Percentiles rank a stretch among this genome's conserved stretches.
Conservation (phyloP, 805 yeast genomes). For the Komagataella kurtzmanii region DNA sequence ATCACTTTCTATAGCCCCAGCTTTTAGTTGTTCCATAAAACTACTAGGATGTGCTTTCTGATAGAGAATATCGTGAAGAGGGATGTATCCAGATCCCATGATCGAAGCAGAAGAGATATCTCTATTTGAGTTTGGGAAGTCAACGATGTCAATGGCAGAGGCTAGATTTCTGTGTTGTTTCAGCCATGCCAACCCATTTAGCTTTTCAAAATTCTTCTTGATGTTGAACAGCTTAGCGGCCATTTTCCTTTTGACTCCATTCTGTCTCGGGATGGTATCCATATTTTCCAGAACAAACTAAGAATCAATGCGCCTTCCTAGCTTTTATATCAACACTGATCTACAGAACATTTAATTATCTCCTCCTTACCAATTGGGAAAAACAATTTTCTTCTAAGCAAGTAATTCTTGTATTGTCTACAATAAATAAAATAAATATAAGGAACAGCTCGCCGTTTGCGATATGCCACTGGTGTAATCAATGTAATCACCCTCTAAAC, state of each 20-base stretch:
- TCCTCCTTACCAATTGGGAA: not conserved
- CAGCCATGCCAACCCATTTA: not conserved
- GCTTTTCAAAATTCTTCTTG: not conserved
- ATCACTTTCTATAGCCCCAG: not conserved
- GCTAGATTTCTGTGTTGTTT: not conserved
- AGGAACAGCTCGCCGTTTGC: not conserved
- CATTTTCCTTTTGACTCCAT: not conserved
- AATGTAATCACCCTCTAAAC: not conserved
- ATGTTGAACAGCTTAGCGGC: not conserved
- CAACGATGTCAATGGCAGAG: not conserved
- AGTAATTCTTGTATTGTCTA: not conserved
- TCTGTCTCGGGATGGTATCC: not conserved
- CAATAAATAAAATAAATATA: not conserved
- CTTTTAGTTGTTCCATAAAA: not conserved
- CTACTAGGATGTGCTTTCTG: not conserved
- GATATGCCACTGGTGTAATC: not conserved
- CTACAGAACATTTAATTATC: not conserved
- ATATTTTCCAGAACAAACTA: not conserved
- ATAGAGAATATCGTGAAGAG: not conserved
- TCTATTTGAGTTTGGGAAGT: not conserved
- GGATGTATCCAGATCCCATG: not conserved
- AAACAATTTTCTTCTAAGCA: not conserved
- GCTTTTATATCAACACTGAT: not conserved
- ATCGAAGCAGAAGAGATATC: not conserved
- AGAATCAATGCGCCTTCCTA: not conserved